These are phyloP conservation scores for Microbotryum violaceum DNA, from an alignment of 1,284 basidiomycete genomes.

Conservation along the genomic window DNA sequence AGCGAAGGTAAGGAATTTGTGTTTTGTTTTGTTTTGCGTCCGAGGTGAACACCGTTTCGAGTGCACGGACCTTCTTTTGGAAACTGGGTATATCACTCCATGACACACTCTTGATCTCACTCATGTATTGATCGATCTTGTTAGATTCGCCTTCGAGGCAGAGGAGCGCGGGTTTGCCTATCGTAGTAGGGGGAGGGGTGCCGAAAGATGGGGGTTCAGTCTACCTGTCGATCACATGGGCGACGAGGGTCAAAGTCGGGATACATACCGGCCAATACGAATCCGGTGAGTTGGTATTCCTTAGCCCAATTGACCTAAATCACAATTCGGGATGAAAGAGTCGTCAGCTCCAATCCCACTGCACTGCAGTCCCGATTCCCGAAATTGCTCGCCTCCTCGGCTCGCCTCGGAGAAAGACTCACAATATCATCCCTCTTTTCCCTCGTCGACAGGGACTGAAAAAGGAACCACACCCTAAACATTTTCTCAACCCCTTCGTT, in stretches of 20 bases:
- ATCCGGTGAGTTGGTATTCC: conserved; percentile 42
- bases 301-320: conserved; percentile 39
- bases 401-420: not conserved
- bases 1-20: not conserved
- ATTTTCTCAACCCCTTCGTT: not conserved
- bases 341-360: too few species aligned
- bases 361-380: too few species aligned
- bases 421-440: conserved; percentile 43
- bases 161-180: conserved; percentile 45
- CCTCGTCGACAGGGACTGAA: conserved; percentile 40
- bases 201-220: too few species aligned
- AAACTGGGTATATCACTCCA: conserved; percentile 46
- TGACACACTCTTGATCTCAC: conserved; percentile 44
- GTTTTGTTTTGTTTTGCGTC: too few species aligned
- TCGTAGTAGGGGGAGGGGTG: not conserved
- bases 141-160: conserved; percentile 43
- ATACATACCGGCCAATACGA: conserved; percentile 36
- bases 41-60: too few species aligned
- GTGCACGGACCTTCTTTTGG: conserved; percentile 36
- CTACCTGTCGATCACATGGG: too few species aligned
- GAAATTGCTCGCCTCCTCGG: too few species aligned
- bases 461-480: conserved; percentile 22
- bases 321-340: not conserved
- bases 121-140: conserved; percentile 42
- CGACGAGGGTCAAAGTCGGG: too few species aligned